phyloP scores from a whole-genome alignment of 2,329 filamentous ascomycete species.

The Colletotrichum chrysophilum region DNA sequence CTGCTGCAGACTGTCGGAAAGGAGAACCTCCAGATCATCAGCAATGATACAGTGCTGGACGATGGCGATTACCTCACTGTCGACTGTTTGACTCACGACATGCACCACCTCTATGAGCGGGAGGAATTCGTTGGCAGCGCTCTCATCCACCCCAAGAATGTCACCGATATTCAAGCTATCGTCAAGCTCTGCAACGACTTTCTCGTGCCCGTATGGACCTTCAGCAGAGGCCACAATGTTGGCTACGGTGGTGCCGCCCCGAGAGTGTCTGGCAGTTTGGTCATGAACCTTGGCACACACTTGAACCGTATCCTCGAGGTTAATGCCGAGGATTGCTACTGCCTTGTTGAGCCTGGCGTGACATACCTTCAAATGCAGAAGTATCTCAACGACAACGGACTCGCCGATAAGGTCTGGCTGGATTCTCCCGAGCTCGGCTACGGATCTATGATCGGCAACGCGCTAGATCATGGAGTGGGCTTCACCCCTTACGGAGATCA shows the following conservation, averaged over 20 bases:
- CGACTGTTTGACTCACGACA: slow-evolving; percentile 31
- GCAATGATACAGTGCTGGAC: not conserved
- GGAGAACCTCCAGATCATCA: slow-evolving; percentile 13
- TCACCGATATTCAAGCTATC: slow-evolving; percentile 49
- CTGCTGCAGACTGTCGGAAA: not conserved
- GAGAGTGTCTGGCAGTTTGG: slow-evolving; percentile 54
- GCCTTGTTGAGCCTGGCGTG: slow-evolving; percentile 61
- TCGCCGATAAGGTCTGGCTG: slow-evolving; percentile 45
- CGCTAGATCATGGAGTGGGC: slow-evolving; percentile 49
- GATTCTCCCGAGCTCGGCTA: slow-evolving; percentile 47
- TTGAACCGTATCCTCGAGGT: slow-evolving; percentile 60
- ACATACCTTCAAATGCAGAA: slow-evolving; percentile 57
- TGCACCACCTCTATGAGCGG: slow-evolving; percentile 42
- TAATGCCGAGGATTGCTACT: slow-evolving; percentile 52
- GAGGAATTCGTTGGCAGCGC: slow-evolving; percentile 49
- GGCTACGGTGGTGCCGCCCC: slow-evolving; percentile 62
- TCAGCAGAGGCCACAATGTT: slow-evolving; percentile 53
- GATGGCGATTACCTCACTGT: slow-evolving; percentile 12
- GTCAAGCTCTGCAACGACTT: slow-evolving; percentile 50
- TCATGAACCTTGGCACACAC: slow-evolving; percentile 54
- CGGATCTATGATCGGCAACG: slow-evolving; percentile 50
- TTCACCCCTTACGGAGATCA: slow-evolving; percentile 48
- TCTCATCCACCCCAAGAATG: slow-evolving; percentile 34
- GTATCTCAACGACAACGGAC: slow-evolving; percentile 45
- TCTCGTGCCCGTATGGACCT: slow-evolving; percentile 51